phyloP scores from a whole-genome alignment of 352 stramenopile species.

The Pythium sukuiense region DNA sequence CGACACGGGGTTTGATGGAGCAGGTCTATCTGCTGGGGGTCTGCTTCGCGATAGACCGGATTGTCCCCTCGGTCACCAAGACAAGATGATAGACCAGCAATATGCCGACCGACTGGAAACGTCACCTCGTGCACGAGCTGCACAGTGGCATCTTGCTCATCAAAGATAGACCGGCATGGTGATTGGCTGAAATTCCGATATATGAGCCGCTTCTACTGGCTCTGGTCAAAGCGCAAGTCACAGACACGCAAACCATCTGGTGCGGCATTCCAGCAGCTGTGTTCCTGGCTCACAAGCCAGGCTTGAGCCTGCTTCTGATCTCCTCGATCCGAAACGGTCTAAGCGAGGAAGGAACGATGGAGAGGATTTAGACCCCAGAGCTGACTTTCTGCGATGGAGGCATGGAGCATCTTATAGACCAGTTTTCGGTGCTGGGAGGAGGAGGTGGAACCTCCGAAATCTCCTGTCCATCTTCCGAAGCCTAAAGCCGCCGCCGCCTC shows the following conservation, averaged over 20 bases:
- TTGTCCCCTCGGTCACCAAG: background rate
- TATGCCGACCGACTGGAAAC: background rate
- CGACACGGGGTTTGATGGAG: no score
- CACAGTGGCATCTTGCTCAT: background rate
- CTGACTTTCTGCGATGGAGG: no score
- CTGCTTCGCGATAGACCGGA: no score
- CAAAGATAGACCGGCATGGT: background rate
- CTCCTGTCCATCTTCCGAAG: no score
- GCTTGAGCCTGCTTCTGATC: background rate
- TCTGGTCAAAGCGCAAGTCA: background rate
- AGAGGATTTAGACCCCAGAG: no score
- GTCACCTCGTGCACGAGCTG: background rate
- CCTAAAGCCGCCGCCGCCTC: no score
- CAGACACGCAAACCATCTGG: background rate
- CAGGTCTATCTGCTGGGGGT: no score
- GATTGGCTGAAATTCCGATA: conserved; percentile 4
- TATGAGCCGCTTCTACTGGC: background rate
- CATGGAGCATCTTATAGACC: no score
- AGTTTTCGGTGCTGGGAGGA: background rate
- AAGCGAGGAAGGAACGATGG: background rate
- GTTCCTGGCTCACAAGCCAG: background rate
- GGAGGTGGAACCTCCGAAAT: no score
- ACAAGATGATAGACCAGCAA: background rate
- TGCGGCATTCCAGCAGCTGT: background rate
- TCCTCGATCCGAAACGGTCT: background rate